These are phyloP conservation scores for Aspergillus sp. DNA, from an alignment of 2,329 filamentous ascomycete genomes.

Conservation along the genomic window DNA sequence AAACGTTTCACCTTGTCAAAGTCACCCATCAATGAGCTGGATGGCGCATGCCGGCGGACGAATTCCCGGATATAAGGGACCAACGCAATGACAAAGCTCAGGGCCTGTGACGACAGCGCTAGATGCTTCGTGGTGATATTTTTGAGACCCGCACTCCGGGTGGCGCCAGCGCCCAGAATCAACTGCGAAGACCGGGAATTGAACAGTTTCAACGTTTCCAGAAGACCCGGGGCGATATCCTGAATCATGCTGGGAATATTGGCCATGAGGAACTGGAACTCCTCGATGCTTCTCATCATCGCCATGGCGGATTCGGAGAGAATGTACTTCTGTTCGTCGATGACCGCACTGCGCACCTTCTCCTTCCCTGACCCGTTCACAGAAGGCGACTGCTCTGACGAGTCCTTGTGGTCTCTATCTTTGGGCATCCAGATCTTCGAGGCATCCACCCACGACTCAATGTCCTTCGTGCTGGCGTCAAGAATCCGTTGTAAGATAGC, in stretches of 20 bases:
- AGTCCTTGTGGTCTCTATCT: constrained; percentile 17
- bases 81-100: constrained; percentile 82
- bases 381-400: constrained; percentile 22
- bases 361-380: constrained; percentile 52
- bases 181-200: constrained; percentile 96
- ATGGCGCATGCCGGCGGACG: constrained; percentile 69
- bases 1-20: constrained; percentile 85
- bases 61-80: constrained; percentile 92
- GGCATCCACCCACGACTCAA: constrained; percentile 53
- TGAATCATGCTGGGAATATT: constrained; percentile 86
- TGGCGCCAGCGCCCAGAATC: constrained; percentile 91
- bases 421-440: constrained; percentile 52
- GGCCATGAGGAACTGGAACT: constrained; percentile 78
- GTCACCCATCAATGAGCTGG: constrained; percentile 66
- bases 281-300: constrained; percentile 76
- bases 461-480: constrained; percentile 58
- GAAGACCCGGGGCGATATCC: constrained; percentile 74
- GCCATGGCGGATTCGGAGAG: constrained; percentile 80
- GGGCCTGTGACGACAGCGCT: constrained; percentile 82
- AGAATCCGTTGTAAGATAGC: constrained; percentile 55
- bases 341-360: constrained; percentile 68
- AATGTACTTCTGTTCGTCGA: constrained; percentile 83
- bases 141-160: constrained; percentile 80
- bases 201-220: constrained; percentile 88
- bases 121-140: constrained; percentile 97